phyloP scores from a whole-genome alignment of 2,329 filamentous ascomycete genomes.

The Diaporthe caulivora region DNA sequence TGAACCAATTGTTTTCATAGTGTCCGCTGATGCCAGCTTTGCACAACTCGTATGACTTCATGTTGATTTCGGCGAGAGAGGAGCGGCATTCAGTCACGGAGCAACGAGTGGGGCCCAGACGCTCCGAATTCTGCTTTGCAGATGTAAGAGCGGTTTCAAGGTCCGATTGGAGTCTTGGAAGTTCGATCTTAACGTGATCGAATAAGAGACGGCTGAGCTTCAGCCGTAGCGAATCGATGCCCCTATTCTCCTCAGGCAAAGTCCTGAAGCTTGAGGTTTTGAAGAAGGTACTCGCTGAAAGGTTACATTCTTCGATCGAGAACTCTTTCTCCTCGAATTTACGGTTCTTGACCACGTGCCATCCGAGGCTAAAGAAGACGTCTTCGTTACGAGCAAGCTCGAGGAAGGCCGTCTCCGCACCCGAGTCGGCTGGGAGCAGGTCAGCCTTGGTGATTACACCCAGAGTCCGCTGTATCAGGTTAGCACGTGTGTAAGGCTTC shows the following conservation, averaged over 20 bases:
- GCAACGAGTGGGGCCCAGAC: background rate
- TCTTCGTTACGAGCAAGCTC: conserved; percentile 31
- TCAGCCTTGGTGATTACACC: conserved; percentile 31
- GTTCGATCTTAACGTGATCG: conserved; percentile 24
- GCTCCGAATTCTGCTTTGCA: background rate
- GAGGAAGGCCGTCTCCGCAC: conserved; percentile 13
- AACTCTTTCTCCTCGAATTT: conserved; percentile 61
- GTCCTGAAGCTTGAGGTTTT: background rate
- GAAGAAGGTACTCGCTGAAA: background rate
- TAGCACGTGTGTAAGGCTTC: background rate
- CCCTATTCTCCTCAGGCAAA: background rate
- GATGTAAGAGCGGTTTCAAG: background rate
- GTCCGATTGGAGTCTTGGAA: background rate
- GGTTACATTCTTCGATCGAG: background rate
- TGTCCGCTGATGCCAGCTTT: conserved; percentile 9
- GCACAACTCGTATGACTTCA: conserved; percentile 21
- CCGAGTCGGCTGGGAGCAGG: background rate
- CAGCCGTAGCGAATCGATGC: background rate
- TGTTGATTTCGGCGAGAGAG: conserved; percentile 3
- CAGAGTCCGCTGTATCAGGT: background rate
- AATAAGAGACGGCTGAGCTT: conserved; percentile 28
- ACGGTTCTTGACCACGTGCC: conserved; percentile 69
- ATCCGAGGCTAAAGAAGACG: conserved; percentile 41
- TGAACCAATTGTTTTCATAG: conserved; percentile 23
- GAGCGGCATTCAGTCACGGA: background rate